Conservation (phyloP, 257 asterid species). For the Solanum peruvianum region DNA sequence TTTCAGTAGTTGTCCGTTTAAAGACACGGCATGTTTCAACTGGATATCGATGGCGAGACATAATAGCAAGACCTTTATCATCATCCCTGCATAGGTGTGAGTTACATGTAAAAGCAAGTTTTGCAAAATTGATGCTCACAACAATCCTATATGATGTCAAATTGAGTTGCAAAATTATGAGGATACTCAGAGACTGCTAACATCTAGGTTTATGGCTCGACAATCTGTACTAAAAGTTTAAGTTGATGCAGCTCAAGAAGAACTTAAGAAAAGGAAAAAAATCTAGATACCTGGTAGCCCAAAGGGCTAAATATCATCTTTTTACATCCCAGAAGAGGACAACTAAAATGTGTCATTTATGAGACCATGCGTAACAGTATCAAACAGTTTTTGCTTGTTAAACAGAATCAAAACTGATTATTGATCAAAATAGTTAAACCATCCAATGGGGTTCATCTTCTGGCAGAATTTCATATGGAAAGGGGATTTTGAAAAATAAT, state of each 20-base stretch:
- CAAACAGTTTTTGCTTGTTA: background rate
- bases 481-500: background rate
- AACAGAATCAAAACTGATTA: background rate
- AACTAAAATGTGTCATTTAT: background rate
- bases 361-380: background rate
- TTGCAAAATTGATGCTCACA: background rate
- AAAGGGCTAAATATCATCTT: background rate
- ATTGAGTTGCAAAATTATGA: background rate
- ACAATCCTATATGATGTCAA: background rate
- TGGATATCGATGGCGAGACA: slow-evolving; percentile 97
- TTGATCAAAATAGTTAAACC: background rate
- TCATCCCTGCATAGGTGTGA: slow-evolving; percentile 64
- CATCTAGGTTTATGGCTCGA: background rate
- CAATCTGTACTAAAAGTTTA: background rate
- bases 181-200: background rate
- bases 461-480: background rate
- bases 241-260: background rate
- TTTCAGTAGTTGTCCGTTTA: slow-evolving; percentile 72
- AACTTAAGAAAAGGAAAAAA: background rate
- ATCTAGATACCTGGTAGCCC: background rate
- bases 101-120: background rate
- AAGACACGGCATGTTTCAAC: slow-evolving; percentile 73
- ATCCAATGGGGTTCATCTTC: background rate
- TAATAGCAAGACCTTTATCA: slow-evolving; percentile 87
- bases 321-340: background rate